Percentiles rank a stretch among this genome's conserved stretches.
These are phyloP conservation scores for Uronychia setigera DNA, from an alignment of 73 alveolate species.

Conservation along the genomic window DNA sequence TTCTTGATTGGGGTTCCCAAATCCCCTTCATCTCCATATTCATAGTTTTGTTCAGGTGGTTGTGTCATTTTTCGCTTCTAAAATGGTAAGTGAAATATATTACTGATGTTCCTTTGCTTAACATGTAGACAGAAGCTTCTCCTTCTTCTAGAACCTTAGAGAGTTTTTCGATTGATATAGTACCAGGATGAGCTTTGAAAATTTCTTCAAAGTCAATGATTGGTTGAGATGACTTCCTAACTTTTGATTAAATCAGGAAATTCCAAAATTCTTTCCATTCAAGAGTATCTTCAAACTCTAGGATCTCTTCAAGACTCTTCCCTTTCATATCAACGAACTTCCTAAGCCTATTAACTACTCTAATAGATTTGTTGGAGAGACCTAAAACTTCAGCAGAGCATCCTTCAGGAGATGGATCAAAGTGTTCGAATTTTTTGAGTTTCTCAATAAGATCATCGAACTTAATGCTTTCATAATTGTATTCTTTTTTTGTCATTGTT, in stretches of 20 bases:
- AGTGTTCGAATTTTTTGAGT: neutral
- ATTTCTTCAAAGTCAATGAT: neutral
- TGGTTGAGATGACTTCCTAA: neutral
- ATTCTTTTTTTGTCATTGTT: neutral
- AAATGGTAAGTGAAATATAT: too few relatives aligned
- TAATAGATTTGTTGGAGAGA: neutral
- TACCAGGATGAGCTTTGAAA: neutral
- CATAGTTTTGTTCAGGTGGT: too few relatives aligned
- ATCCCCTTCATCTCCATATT: too few relatives aligned
- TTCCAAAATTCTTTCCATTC: neutral
- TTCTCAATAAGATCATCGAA: neutral
- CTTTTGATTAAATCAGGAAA: too few relatives aligned
- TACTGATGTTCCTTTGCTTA: too few relatives aligned
- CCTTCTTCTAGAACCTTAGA: neutral
- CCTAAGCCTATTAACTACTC: neutral
- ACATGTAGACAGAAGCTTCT: too few relatives aligned
- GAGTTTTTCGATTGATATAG: neutral
- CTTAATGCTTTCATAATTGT: neutral
- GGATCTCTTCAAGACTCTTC: neutral
- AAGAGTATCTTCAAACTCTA: neutral
- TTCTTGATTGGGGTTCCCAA: too few relatives aligned
- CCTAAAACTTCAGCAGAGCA: neutral
- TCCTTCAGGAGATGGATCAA: neutral
- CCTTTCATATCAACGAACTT: neutral
- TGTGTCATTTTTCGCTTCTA: too few relatives aligned